These are phyloP conservation scores for Elsinoe perseae DNA, from an alignment of 2,329 filamentous ascomycete species.

Conservation along the genomic window DNA sequence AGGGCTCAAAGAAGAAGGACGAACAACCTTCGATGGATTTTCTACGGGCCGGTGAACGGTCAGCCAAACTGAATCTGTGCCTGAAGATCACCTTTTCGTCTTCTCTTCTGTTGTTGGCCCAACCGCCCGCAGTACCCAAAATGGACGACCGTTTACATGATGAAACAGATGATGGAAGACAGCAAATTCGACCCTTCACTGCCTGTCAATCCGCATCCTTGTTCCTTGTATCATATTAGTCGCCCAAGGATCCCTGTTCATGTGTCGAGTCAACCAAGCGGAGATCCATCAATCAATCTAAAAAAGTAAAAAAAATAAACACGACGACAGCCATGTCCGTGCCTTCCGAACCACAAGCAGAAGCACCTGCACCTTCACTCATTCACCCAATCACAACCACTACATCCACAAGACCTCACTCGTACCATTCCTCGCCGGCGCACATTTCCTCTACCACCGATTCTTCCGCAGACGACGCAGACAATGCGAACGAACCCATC, in stretches of 20 bases:
- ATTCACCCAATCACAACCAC: neutral
- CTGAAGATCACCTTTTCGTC: neutral
- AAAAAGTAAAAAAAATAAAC: neutral
- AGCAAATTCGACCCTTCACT: slow-evolving; percentile 11
- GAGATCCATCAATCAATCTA: neutral
- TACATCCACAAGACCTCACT: neutral
- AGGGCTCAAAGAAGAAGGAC: neutral
- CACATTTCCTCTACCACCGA: neutral
- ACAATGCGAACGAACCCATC: neutral
- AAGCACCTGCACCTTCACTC: neutral
- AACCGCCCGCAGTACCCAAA: slow-evolving; percentile 1
- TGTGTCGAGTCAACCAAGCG: neutral
- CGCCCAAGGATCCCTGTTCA: neutral
- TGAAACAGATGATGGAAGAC: slow-evolving; percentile 13
- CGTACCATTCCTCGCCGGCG: neutral
- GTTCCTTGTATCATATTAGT: neutral
- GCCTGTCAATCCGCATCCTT: neutral
- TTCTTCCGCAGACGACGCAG: neutral
- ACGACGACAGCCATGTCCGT: neutral
- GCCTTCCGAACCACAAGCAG: neutral
- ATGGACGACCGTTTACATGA: slow-evolving; percentile 7
- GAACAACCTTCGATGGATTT: slow-evolving; percentile 10
- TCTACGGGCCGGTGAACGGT: slow-evolving; percentile 10
- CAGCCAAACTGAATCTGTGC: neutral
- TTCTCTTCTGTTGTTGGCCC: neutral